phyloP scores from a whole-genome alignment of 2,329 filamentous ascomycete genomes.

The Talaromyces marneffei region DNA sequence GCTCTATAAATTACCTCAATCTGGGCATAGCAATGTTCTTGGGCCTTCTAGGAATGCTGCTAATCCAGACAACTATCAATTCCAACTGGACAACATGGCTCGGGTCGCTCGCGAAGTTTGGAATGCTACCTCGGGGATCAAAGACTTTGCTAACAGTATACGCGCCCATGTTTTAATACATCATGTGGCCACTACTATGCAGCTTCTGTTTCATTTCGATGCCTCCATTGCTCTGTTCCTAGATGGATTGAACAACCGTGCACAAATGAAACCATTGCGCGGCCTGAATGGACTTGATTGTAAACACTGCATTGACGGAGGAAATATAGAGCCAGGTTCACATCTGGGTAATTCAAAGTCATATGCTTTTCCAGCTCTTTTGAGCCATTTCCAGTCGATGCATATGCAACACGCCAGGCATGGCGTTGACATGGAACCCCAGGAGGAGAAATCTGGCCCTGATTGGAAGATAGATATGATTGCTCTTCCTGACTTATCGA shows the following conservation, averaged over 20 bases:
- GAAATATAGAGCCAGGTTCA: slow-evolving; percentile 12
- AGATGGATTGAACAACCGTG: slow-evolving; percentile 52
- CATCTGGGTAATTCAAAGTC: slow-evolving; percentile 16
- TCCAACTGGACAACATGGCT: slow-evolving; percentile 50
- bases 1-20: slow-evolving; percentile 1
- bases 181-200: slow-evolving; percentile 55
- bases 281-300: slow-evolving; percentile 52
- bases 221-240: slow-evolving; percentile 56
- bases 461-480: slow-evolving; percentile 61
- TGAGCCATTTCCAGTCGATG: slow-evolving; percentile 36
- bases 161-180: slow-evolving; percentile 60
- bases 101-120: slow-evolving; percentile 57
- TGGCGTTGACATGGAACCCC: slow-evolving; percentile 18
- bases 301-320: slow-evolving; percentile 43
- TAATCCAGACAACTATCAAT: slow-evolving; percentile 38
- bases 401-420: slow-evolving; percentile 25
- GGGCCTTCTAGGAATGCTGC: neutral
- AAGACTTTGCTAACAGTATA: slow-evolving; percentile 56
- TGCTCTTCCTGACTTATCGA: slow-evolving; percentile 47
- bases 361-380: slow-evolving; percentile 27
- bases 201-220: slow-evolving; percentile 51
- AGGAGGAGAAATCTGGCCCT: slow-evolving; percentile 24
- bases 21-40: neutral
- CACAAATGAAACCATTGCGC: slow-evolving; percentile 53
- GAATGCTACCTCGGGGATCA: slow-evolving; percentile 55